phyloP scores from a whole-genome alignment of 73 alveolate genomes.

The Paramecium tetraurelia region DNA sequence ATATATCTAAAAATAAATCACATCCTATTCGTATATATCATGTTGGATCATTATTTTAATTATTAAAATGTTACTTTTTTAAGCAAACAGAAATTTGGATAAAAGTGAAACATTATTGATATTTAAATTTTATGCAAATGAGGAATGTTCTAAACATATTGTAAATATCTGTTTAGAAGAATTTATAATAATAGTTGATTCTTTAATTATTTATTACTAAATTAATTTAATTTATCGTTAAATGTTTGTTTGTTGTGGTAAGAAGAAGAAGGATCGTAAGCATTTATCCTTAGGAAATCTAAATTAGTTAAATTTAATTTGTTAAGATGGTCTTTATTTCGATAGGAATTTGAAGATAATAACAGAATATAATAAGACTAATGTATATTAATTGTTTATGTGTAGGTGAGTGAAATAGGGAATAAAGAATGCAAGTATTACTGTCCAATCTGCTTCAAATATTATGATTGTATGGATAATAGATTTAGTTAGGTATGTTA shows the following conservation, averaged over 20 bases:
- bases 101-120: too few relatives aligned
- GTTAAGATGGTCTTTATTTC: constrained; percentile 21
- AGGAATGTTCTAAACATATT: too few relatives aligned
- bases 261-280: constrained; percentile 9
- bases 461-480: constrained; percentile 11
- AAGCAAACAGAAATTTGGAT: too few relatives aligned
- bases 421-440: not conserved
- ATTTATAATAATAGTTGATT: not conserved
- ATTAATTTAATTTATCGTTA: not conserved
- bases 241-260: constrained; percentile 22
- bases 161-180: not conserved
- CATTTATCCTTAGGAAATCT: not conserved
- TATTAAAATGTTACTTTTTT: too few relatives aligned
- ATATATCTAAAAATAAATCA: too few relatives aligned
- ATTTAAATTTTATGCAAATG: too few relatives aligned
- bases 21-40: too few relatives aligned
- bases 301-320: constrained; percentile 11
- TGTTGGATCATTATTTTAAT: too few relatives aligned
- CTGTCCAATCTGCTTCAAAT: constrained; percentile 40
- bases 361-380: constrained; percentile 21
- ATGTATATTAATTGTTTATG: not conserved
- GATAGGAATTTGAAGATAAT: constrained; percentile 29
- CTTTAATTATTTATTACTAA: not conserved
- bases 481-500: not conserved
- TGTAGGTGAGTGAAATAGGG: not conserved